phyloP scores from a whole-genome alignment of 2,329 filamentous ascomycete species.

The Xylaria sp. region DNA sequence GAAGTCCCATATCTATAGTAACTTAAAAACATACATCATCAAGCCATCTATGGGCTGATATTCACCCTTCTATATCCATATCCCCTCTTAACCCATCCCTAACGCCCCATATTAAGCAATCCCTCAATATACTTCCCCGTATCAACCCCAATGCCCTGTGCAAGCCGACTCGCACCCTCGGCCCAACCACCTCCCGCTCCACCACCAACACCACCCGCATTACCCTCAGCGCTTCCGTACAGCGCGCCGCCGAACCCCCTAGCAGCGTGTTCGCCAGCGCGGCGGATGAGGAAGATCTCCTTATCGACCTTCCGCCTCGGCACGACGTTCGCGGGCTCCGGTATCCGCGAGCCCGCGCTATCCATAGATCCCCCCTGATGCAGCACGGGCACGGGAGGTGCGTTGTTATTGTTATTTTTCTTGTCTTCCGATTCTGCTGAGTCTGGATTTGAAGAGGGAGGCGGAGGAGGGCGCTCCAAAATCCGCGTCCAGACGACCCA shows the following conservation, averaged over 20 bases:
- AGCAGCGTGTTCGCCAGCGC: slow-evolving; percentile 60
- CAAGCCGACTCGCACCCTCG: slow-evolving; percentile 64
- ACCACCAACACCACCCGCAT: no score
- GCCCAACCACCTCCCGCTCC: slow-evolving; percentile 50
- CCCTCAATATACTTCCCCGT: slow-evolving; percentile 77
- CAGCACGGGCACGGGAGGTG: background rate
- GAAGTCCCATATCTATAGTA: no score
- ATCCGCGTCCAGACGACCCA: slow-evolving; percentile 72
- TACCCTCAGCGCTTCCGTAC: no score
- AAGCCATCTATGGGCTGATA: background rate
- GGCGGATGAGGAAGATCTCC: slow-evolving; percentile 66
- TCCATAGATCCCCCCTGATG: slow-evolving; percentile 24
- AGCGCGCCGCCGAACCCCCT: no score
- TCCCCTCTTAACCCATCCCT: background rate
- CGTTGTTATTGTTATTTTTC: background rate
- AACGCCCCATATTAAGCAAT: slow-evolving; percentile 62
- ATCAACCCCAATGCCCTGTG: slow-evolving; percentile 78
- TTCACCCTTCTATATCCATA: background rate
- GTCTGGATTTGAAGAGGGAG: background rate
- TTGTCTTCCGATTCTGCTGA: slow-evolving; percentile 1
- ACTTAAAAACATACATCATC: no score
- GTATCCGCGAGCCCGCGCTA: slow-evolving; percentile 8
- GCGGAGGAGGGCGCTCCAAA: slow-evolving; percentile 40
- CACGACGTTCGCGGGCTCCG: background rate
- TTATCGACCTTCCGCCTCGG: slow-evolving; percentile 48